Percentiles rank a stretch among this genome's conserved stretches.
Evolutionary conservation across 129 eudicot species (phyloP).

Genomic region (Rutidosis leptorrhynchoides): DNA sequence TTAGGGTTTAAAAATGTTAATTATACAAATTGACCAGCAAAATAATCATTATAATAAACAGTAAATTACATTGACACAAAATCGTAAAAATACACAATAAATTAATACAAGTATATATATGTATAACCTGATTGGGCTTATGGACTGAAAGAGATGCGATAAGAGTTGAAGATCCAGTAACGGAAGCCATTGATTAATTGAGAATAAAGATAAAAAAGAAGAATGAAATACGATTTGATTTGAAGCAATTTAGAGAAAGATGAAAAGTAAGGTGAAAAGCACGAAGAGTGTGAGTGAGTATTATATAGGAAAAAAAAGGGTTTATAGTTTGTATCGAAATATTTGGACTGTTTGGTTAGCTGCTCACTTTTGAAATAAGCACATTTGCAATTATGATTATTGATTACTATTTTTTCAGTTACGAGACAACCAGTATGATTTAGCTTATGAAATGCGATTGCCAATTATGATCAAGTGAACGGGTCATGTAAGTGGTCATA

Average conservation of each 20-base stretch:
- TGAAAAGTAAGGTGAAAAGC: slow-evolving; percentile 48
- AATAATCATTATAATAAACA: background rate
- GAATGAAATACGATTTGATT: background rate
- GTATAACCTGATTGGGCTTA: slow-evolving; percentile 55
- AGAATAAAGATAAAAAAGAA: slow-evolving; percentile 29
- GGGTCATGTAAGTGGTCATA: no score
- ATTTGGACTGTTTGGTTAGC: slow-evolving; percentile 29
- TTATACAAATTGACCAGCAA: background rate
- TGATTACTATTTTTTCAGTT: no score
- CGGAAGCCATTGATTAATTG: slow-evolving; percentile 62
- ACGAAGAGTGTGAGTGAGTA: slow-evolving; percentile 53
- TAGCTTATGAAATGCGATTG: no score
- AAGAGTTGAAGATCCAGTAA: slow-evolving; percentile 47
- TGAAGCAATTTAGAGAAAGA: background rate
- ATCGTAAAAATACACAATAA: background rate
- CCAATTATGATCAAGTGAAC: no score
- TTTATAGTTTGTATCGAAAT: slow-evolving; percentile 44
- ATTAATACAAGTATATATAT: background rate
- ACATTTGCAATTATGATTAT: background rate
- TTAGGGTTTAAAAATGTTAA: slow-evolving; percentile 16
- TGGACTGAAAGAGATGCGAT: slow-evolving; percentile 41
- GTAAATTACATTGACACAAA: background rate
- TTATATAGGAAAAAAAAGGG: slow-evolving; percentile 21
- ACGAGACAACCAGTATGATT: background rate
- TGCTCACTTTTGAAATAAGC: slow-evolving; percentile 21